These are phyloP conservation scores for Penicillium sp. DNA, from an alignment of 2,329 filamentous ascomycete species.

Conservation along the genomic window DNA sequence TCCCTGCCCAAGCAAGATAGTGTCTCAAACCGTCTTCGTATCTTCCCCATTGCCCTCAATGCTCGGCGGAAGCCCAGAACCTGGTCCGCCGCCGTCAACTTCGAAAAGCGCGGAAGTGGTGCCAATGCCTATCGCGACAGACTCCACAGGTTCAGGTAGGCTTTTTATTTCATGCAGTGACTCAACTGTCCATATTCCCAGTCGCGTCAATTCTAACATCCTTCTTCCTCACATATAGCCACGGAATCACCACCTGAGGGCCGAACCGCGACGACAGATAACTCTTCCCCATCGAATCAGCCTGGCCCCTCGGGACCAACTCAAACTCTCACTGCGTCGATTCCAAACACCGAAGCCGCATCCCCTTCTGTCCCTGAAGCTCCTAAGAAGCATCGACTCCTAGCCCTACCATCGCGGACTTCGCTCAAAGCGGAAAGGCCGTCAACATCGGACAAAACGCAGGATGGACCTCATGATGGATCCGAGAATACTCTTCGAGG, in stretches of 20 bases:
- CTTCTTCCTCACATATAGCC: conserved; percentile 28
- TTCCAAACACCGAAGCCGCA: conserved; percentile 23
- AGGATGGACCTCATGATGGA: conserved; percentile 39
- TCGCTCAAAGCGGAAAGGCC: conserved; percentile 45
- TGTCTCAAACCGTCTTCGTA: conserved; percentile 21
- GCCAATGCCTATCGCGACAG: conserved; percentile 40
- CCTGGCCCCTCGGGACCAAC: conserved; percentile 21
- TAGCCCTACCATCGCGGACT: conserved; percentile 44
- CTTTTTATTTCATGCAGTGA: background rate
- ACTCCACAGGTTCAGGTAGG: conserved; percentile 36
- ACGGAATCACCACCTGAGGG: conserved; percentile 32
- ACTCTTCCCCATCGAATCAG: conserved; percentile 27
- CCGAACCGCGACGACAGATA: conserved; percentile 28
- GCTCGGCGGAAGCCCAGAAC: conserved; percentile 40
- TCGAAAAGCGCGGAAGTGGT: conserved; percentile 37
- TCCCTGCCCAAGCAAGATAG: conserved; percentile 7
- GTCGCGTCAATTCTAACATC: conserved; percentile 9
- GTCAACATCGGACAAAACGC: conserved; percentile 37
- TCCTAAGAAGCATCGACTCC: conserved; percentile 43
- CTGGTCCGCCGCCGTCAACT: conserved; percentile 36
- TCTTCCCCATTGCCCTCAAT: conserved; percentile 37
- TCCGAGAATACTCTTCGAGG: conserved; percentile 65
- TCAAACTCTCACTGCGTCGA: conserved; percentile 23
- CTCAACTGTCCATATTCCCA: conserved; percentile 4
- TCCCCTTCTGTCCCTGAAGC: conserved; percentile 27